Evolutionary conservation across 2,329 filamentous ascomycete species (phyloP).

Genomic region (Basipetospora chlamydospora): DNA sequence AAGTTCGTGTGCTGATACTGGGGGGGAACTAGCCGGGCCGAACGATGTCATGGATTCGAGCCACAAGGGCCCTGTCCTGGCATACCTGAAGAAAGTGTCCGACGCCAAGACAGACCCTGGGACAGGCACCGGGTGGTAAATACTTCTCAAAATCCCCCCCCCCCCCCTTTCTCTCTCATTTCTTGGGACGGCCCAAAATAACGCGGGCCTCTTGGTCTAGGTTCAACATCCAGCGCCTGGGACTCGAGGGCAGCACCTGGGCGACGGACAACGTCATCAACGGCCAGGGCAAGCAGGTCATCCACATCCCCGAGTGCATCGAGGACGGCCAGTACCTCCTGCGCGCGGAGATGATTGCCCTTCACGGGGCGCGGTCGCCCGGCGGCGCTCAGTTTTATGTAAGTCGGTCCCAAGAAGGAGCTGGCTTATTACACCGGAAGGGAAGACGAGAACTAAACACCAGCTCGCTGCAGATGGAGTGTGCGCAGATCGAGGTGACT

Average conservation of each 20-base stretch:
- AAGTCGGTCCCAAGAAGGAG: conserved; percentile 8
- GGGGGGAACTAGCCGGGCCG: conserved; percentile 22
- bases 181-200: not conserved
- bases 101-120: conserved; percentile 27
- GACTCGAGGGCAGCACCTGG: conserved; percentile 24
- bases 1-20: no score
- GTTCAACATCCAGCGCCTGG: conserved; percentile 28
- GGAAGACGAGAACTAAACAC: not conserved
- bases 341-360: conserved; percentile 43
- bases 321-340: conserved; percentile 43
- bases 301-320: conserved; percentile 36
- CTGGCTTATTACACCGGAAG: no score
- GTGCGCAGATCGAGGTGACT: conserved; percentile 21
- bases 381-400: conserved; percentile 31
- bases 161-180: not conserved
- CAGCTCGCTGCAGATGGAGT: conserved; percentile 17
- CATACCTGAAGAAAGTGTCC: conserved; percentile 39
- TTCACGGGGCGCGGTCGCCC: conserved; percentile 30
- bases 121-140: conserved; percentile 23
- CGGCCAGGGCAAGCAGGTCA: conserved; percentile 29
- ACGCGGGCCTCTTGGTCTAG: conserved; percentile 10
- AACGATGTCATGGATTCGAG: conserved; percentile 38
- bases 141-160: not conserved
- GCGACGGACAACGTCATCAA: conserved; percentile 28
- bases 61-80: conserved; percentile 33